Percentiles rank a stretch among this genome's conserved stretches.
These are phyloP conservation scores for Trametes sp. DNA, from an alignment of 1,284 basidiomycete species.

Conservation along the genomic window DNA sequence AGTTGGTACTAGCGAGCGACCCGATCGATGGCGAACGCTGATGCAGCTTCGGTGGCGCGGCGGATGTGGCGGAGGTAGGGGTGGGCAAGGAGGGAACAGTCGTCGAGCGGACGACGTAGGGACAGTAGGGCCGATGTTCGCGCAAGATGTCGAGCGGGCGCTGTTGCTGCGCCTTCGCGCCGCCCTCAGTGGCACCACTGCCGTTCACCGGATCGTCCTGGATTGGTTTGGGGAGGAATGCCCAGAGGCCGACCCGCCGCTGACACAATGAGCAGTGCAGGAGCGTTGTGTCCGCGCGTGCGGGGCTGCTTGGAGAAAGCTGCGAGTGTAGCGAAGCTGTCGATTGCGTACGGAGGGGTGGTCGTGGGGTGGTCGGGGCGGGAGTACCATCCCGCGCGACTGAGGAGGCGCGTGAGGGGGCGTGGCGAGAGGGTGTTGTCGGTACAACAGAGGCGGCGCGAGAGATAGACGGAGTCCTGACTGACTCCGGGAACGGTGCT, in stretches of 20 bases:
- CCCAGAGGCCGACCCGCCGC: conserved; percentile 79
- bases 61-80: conserved; percentile 24
- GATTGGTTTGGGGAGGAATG: conserved; percentile 52
- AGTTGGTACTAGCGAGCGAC: conserved; percentile 35
- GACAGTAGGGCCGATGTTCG: conserved; percentile 84
- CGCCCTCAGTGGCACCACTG: conserved; percentile 1
- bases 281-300: conserved; percentile 52
- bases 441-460: conserved; percentile 50
- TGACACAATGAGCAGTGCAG: conserved; percentile 76
- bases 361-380: conserved; percentile 28
- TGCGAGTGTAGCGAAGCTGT: conserved; percentile 15
- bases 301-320: conserved; percentile 34
- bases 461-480: conserved; percentile 48
- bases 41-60: conserved; percentile 14
- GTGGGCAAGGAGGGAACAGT: conserved; percentile 64
- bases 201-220: conserved; percentile 23
- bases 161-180: conserved; percentile 41
- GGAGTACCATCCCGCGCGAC: conserved; percentile 41
- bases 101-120: conserved; percentile 77
- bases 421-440: conserved; percentile 45
- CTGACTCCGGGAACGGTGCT: conserved; percentile 42
- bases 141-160: conserved; percentile 75
- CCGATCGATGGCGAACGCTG: conserved; percentile 39
- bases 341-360: conserved; percentile 16
- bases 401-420: conserved; percentile 55